A percentile compares a stretch with the other conserved stretches of the same genome.
These are phyloP conservation scores for Berkeleyomyces basicola DNA, from an alignment of 2,329 filamentous ascomycete genomes.

Conservation along the genomic window DNA sequence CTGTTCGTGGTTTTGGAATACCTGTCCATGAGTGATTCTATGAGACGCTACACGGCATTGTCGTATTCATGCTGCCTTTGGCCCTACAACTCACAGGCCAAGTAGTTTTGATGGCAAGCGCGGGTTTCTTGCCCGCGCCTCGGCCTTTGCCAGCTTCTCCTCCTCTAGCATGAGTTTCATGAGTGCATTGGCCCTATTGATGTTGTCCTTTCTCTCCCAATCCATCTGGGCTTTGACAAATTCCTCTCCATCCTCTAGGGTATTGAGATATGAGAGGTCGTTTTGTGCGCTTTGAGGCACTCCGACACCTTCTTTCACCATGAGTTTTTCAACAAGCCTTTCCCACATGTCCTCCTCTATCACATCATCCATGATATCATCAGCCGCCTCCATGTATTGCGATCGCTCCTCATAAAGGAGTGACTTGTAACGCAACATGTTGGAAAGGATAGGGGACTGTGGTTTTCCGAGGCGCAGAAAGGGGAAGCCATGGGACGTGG, in stretches of 20 bases:
- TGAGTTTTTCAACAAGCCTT: slow-evolving; percentile 19
- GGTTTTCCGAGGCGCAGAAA: slow-evolving; percentile 52
- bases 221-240: slow-evolving; percentile 28
- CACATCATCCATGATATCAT: slow-evolving; percentile 21
- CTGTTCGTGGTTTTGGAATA: no score
- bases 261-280: not conserved
- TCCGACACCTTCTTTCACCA: slow-evolving; percentile 8
- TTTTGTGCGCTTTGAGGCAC: slow-evolving; percentile 2
- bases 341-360: slow-evolving; percentile 35
- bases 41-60: not conserved
- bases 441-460: slow-evolving; percentile 42
- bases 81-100: not conserved
- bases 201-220: slow-evolving; percentile 22
- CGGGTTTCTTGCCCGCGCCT: slow-evolving; percentile 14
- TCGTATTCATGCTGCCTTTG: not conserved
- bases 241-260: slow-evolving; percentile 24
- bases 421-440: slow-evolving; percentile 35
- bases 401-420: slow-evolving; percentile 27
- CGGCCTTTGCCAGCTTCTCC: slow-evolving; percentile 20
- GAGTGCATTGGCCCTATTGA: slow-evolving; percentile 27
- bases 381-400: slow-evolving; percentile 24
- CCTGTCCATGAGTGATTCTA: no score
- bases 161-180: slow-evolving; percentile 26
- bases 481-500: slow-evolving; percentile 38
- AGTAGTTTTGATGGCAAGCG: slow-evolving; percentile 6